Evolutionary conservation across 257 asterid genomes (phyloP).

Genomic region (Nicotiana tabacum): DNA sequence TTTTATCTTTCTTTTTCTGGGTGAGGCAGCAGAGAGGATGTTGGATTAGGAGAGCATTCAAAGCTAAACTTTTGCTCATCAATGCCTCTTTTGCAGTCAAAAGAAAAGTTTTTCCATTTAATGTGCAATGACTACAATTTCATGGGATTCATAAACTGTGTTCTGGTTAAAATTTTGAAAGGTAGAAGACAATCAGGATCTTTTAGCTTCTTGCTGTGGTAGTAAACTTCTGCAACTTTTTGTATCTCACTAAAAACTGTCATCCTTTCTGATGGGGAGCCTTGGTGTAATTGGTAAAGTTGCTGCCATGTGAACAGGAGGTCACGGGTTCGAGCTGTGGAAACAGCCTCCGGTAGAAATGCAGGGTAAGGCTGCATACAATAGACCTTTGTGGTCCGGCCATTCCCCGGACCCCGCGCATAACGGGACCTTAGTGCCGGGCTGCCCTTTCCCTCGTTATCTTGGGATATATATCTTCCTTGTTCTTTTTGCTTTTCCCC

Average conservation of each 20-base stretch:
- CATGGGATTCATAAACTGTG: not conserved
- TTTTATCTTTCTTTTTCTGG: no score
- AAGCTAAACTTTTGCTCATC: not conserved
- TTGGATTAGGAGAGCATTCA: no score
- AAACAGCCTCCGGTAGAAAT: no score
- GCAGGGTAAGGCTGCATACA: no score
- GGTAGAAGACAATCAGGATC: not conserved
- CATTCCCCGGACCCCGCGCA: no score
- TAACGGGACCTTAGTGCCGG: no score
- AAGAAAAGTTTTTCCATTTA: not conserved
- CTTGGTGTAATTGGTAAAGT: no score
- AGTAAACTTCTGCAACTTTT: not conserved
- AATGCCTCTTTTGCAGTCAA: not conserved
- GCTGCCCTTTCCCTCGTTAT: not conserved
- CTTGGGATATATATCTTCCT: not conserved
- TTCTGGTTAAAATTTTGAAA: conserved; percentile 3
- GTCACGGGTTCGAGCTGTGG: no score
- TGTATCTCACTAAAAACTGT: not conserved
- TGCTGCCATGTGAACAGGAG: no score
- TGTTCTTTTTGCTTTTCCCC: conserved; percentile 1
- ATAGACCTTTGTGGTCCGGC: no score
- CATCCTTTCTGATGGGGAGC: not conserved
- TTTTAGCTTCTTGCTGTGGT: not conserved
- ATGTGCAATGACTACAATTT: not conserved
- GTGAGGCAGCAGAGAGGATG: no score